Conservation (phyloP, 179 eudicot species). For the Silene noctiflora region DNA sequence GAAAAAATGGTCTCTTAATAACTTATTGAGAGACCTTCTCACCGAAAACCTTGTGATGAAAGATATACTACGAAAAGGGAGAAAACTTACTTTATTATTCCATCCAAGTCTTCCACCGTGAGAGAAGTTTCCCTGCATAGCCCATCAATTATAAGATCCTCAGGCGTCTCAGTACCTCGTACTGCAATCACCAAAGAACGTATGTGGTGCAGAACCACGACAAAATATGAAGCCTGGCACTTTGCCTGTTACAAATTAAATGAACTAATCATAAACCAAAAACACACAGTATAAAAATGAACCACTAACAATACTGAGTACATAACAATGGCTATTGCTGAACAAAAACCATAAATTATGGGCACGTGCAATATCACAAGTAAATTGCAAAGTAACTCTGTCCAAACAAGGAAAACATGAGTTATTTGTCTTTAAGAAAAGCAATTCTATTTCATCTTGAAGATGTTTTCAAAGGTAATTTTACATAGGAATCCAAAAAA, state of each 20-base stretch:
- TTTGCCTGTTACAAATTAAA: constrained; percentile 37
- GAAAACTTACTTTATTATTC: constrained; percentile 55
- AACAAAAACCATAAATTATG: too few species aligned
- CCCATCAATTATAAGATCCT: constrained; percentile 81
- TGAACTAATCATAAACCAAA: neutral
- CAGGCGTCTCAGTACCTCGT: constrained; percentile 83
- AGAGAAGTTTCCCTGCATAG: constrained; percentile 66
- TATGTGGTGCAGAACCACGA: constrained; percentile 57
- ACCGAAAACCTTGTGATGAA: neutral
- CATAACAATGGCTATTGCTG: too few species aligned
- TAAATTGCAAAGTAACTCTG: neutral
- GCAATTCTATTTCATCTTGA: too few species aligned
- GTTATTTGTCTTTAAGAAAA: neutral
- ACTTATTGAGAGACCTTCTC: neutral
- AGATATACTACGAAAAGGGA: constrained; percentile 20
- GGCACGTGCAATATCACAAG: neutral
- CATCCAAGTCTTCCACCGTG: constrained; percentile 58
- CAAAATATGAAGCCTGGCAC: constrained; percentile 74
- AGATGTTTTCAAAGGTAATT: too few species aligned
- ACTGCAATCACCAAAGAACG: constrained; percentile 62
- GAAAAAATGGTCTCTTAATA: too few species aligned
- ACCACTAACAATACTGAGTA: neutral
- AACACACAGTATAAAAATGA: constrained; percentile 8
- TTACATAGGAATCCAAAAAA: too few species aligned
- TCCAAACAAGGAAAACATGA: neutral